phyloP scores from a whole-genome alignment of 2,329 filamentous ascomycete species.

The Dactylellina haptotyla region DNA sequence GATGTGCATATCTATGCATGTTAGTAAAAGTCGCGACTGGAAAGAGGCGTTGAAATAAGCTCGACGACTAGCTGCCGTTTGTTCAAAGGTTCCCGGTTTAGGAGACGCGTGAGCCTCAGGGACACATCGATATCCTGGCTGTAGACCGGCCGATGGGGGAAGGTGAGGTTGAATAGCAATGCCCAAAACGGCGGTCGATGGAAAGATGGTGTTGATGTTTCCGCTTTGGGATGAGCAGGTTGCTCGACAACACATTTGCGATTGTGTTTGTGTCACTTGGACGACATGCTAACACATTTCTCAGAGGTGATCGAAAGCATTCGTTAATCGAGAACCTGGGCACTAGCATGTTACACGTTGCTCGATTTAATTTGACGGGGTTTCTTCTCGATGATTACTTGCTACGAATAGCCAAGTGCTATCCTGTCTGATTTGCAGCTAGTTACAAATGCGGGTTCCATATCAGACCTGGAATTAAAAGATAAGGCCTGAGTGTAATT shows the following conservation, averaged over 20 bases:
- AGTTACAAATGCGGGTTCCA: too few relatives aligned
- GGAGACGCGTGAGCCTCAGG: background rate
- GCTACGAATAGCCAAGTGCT: too few relatives aligned
- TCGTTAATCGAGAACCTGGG: too few relatives aligned
- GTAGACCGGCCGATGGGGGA: background rate
- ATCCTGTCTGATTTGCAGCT: too few relatives aligned
- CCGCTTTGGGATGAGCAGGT: slow-evolving; percentile 21
- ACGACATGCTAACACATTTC: background rate
- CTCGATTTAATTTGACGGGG: too few relatives aligned
- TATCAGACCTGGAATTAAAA: too few relatives aligned
- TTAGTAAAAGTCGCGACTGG: background rate
- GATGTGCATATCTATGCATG: too few relatives aligned
- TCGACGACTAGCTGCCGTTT: slow-evolving; percentile 3
- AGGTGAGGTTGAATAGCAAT: background rate
- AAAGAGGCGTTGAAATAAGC: slow-evolving; percentile 22
- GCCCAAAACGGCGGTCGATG: background rate
- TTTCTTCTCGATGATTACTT: too few relatives aligned
- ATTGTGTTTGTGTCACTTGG: slow-evolving; percentile 19
- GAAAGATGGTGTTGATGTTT: slow-evolving; percentile 24
- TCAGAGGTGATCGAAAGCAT: background rate
- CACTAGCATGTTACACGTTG: too few relatives aligned
- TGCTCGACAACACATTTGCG: background rate
- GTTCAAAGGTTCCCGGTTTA: background rate
- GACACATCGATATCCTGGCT: background rate
- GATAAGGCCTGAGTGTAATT: too few relatives aligned